These are phyloP conservation scores for Talaromyces sp. DNA, from an alignment of 2,329 filamentous ascomycete genomes.

Conservation along the genomic window DNA sequence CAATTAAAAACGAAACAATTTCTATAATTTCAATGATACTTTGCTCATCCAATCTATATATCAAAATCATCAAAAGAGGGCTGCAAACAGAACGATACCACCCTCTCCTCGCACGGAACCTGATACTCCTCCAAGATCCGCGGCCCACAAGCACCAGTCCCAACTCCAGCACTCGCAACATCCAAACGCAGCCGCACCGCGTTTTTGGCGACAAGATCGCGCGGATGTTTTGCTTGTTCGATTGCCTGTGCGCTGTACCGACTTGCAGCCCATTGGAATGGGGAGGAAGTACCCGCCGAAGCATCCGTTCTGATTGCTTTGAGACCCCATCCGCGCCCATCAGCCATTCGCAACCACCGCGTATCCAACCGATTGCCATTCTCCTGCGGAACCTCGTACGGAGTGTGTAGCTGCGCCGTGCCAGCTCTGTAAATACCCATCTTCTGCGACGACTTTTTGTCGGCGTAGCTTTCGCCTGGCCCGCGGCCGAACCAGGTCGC, in stretches of 20 bases:
- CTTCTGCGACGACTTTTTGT: not conserved
- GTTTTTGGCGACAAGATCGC: conserved; percentile 21
- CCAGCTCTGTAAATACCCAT: not conserved
- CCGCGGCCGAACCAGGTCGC: not conserved
- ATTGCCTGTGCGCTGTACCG: not conserved
- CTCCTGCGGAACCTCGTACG: not conserved
- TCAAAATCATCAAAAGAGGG: not conserved
- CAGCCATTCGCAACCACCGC: not conserved
- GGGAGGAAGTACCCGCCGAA: not conserved
- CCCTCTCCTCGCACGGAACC: conserved; percentile 2
- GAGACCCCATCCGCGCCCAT: not conserved
- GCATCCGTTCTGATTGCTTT: not conserved
- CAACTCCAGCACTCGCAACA: conserved; percentile 16
- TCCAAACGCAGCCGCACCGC: conserved; percentile 22
- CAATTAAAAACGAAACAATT: not conserved
- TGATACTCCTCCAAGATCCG: not conserved
- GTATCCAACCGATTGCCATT: not conserved
- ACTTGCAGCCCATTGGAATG: not conserved
- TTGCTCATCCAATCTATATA: not conserved
- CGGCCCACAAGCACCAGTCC: conserved; percentile 10
- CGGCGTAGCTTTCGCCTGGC: not conserved
- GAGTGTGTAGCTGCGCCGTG: not conserved
- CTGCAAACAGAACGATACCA: conserved; percentile 3
- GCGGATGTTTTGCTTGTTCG: conserved; percentile 16
- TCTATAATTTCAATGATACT: not conserved